Evolutionary conservation across 805 yeast genomes (phyloP), one percentile per base, ranked within the genome.

Genomic region (Wickerhamiella slavikovae): DNA sequence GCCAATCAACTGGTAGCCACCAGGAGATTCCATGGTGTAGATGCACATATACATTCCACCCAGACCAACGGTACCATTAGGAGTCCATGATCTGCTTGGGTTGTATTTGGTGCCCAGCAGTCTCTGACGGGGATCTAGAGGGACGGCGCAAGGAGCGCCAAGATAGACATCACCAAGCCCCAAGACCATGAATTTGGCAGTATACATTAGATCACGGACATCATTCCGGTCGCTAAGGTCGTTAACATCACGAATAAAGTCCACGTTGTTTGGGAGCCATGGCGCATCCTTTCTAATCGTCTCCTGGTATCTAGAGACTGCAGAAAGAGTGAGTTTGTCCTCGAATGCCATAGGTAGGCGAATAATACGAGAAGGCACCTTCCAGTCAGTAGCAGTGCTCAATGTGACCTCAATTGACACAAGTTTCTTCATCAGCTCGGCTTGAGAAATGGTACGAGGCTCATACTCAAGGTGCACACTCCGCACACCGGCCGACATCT

Each of bases 31-130:
- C 85, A 85, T 83, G 19, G 96, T 80, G 55, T 85, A 85, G 43
- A 85, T 83, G 59, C 96, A 85, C 96, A 85, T 83, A 64, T 82
- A 89, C 78, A 76, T 80, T 43, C 98, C 96, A 38, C 98, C 98
- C 49, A 89, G 73, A 47, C 98, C 98, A 37, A 85, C 96, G 22
- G 89, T 77, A 41, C 98, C 98, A 48, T 80, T 79, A 23, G 94
- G 93, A 2, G 98, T 85, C 58, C 64, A 83, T 1, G 95, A 79
- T 60, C 98, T 68, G 10, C 94, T 77, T 23, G 98, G 98, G 49
- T 85, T 85, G 57, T 85, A 89, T 55, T 85, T 85, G 18, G 93
- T 66, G 23, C 96, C 98, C 33, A 85, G 57, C 35, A 82, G 64
- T 45, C 95, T 67, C 45, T 83, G 95, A 45, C 95, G 71, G 34